Conservation (phyloP, 345 rosid genomes). For the Ceriops tagal region DNA sequence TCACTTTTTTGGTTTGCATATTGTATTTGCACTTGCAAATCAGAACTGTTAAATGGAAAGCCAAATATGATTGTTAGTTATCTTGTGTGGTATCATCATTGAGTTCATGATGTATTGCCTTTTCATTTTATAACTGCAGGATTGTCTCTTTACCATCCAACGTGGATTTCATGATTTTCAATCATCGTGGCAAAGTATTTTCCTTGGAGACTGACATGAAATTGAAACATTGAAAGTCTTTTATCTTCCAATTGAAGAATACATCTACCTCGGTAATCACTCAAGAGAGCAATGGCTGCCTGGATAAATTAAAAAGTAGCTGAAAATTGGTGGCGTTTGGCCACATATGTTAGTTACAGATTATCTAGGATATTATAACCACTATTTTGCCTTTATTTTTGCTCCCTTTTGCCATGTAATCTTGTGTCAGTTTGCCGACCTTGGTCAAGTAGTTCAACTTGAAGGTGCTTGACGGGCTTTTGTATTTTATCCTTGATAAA, state of each 20-base stretch:
- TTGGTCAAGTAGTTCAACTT: not conserved
- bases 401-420: not conserved
- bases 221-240: slow-evolving; percentile 39
- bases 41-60: too few species aligned
- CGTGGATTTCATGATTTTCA: slow-evolving; percentile 85
- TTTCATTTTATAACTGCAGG: slow-evolving; percentile 43
- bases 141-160: slow-evolving; percentile 76
- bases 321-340: not conserved
- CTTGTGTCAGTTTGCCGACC: not conserved
- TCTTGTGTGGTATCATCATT: not conserved
- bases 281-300: not conserved
- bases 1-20: too few species aligned
- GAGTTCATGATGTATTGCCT: too few species aligned
- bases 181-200: slow-evolving; percentile 64
- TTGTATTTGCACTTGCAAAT: too few species aligned
- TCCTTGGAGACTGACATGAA: slow-evolving; percentile 47
- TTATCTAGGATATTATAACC: not conserved
- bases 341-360: not conserved
- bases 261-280: not conserved
- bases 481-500: not conserved
- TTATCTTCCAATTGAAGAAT: not conserved
- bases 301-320: not conserved
- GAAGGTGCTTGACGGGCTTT: not conserved
- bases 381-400: not conserved
- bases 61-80: not conserved